phyloP scores from a whole-genome alignment of 495 filamentous ascomycete genomes.

The Annulohypoxylon nitens region DNA sequence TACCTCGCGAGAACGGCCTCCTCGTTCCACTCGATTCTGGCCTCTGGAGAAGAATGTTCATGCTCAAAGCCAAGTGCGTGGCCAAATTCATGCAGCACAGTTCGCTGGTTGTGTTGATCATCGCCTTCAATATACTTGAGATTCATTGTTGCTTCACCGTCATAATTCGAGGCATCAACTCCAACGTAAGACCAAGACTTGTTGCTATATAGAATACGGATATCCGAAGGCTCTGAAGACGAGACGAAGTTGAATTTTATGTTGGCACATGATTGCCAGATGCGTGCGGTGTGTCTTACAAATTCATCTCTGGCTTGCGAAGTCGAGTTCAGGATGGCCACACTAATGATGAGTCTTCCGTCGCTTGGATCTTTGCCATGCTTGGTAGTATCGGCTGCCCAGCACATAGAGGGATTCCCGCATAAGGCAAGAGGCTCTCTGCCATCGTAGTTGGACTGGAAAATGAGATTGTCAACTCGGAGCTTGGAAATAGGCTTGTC shows the following conservation, averaged over 20 bases:
- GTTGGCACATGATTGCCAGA: neutral
- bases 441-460: neutral
- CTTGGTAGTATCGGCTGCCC: neutral
- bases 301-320: neutral
- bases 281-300: neutral
- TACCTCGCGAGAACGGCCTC: neutral
- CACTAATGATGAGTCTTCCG: conserved; percentile 4
- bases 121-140: conserved; percentile 5
- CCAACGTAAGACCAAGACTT: conserved; percentile 6
- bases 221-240: neutral
- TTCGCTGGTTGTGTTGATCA: neutral
- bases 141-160: neutral
- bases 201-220: neutral
- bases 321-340: neutral
- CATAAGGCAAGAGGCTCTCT: neutral
- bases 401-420: neutral
- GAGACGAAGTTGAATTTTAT: neutral
- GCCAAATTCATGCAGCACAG: neutral
- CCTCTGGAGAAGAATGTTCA: conserved; percentile 6
- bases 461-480: neutral
- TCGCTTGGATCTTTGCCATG: neutral
- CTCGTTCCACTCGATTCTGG: neutral
- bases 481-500: neutral
- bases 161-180: neutral
- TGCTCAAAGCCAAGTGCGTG: conserved; percentile 6